These are phyloP conservation scores for Besnoitia besnoiti DNA, from an alignment of 169 alveolate genomes.

Conservation along the genomic window DNA sequence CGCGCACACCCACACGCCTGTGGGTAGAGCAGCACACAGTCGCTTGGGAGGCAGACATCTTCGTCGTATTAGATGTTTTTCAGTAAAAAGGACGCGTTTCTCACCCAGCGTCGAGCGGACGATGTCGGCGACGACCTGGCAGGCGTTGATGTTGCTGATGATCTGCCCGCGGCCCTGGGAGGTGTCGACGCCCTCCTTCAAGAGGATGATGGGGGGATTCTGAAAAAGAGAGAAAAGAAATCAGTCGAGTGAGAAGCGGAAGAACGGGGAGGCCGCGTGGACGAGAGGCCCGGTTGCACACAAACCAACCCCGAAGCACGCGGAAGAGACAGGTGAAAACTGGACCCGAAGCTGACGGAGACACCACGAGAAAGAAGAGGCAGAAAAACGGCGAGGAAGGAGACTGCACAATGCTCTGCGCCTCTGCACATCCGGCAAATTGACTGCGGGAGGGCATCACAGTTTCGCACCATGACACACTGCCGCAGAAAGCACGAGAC, in stretches of 20 bases:
- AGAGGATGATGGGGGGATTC: conserved; percentile 83
- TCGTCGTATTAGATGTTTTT: too few species aligned
- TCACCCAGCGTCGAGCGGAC: conserved; percentile 98
- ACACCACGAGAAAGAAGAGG: too few species aligned
- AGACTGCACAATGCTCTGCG: too few species aligned
- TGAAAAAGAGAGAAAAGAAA: neutral
- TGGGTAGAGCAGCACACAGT: too few species aligned
- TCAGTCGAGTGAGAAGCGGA: neutral
- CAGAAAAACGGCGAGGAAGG: too few species aligned
- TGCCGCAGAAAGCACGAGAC: too few species aligned
- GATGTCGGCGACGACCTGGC: conserved; percentile 94
- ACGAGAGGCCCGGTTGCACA: neutral
- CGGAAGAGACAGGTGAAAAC: neutral
- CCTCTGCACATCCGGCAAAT: too few species aligned
- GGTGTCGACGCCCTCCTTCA: conserved; percentile 97
- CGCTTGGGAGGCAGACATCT: too few species aligned
- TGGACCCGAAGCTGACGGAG: too few species aligned
- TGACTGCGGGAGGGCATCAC: too few species aligned
- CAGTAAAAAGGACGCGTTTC: neutral
- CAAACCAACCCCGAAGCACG: neutral
- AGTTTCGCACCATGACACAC: too few species aligned
- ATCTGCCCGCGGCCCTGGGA: conserved; percentile 96
- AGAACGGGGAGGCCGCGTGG: neutral
- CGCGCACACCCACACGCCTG: too few species aligned
- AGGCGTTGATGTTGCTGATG: conserved; percentile 83